Conservation (phyloP, 2,329 filamentous ascomycete genomes). For the Neonectria hederae region DNA sequence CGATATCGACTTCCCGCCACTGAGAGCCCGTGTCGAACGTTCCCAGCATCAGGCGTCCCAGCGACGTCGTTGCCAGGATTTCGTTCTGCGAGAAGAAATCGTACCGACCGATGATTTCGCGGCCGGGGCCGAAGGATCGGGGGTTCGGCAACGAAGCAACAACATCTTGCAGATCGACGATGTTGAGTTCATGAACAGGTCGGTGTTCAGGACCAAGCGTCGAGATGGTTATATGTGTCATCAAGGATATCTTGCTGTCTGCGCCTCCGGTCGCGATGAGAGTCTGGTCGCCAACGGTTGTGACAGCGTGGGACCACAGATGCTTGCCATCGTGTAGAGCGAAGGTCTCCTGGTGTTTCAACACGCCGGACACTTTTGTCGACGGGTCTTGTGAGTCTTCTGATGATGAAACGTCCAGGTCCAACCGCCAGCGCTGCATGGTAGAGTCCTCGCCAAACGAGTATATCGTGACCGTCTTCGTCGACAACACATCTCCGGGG, state of each 20-base stretch:
- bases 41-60: conserved; percentile 66
- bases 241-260: conserved; percentile 74
- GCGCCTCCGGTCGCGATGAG: conserved; percentile 81
- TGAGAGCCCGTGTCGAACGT: conserved; percentile 43
- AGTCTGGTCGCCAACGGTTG: conserved; percentile 43
- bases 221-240: conserved; percentile 37
- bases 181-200: conserved; percentile 24
- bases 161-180: conserved; percentile 48
- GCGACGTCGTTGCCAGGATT: conserved; percentile 67
- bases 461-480: conserved; percentile 61
- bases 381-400: not conserved
- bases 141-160: conserved; percentile 30
- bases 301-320: conserved; percentile 78
- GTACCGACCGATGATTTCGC: conserved; percentile 67
- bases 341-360: conserved; percentile 65
- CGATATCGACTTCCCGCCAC: conserved; percentile 56
- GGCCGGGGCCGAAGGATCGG: conserved; percentile 23
- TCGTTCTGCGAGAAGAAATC: conserved; percentile 65
- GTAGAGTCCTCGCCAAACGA: conserved; percentile 90
- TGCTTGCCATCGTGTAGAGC: conserved; percentile 86
- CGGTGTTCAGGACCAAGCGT: not conserved
- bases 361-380: conserved; percentile 31
- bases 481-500: conserved; percentile 26
- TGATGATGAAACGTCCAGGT: conserved; percentile 42
- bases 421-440: conserved; percentile 74